Conservation (phyloP, 2,329 filamentous ascomycete genomes). For the Paramyrothecium roridum region DNA sequence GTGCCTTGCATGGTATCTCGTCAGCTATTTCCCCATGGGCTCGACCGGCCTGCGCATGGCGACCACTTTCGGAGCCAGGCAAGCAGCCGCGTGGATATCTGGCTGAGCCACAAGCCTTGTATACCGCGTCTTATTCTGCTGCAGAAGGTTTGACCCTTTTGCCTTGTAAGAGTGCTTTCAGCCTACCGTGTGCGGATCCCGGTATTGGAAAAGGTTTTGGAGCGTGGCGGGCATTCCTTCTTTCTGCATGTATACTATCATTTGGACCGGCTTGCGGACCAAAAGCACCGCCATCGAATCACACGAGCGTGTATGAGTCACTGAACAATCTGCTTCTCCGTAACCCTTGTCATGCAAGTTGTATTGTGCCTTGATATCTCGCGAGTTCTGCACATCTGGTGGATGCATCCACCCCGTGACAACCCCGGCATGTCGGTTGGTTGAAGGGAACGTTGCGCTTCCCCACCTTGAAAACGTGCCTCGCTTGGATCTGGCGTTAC, state of each 20-base stretch:
- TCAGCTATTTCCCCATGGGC: conserved; percentile 98
- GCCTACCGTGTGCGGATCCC: background rate
- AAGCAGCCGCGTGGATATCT: conserved; percentile 85
- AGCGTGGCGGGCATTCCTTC: background rate
- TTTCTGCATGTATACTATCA: background rate
- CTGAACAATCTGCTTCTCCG: background rate
- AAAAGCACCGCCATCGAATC: background rate
- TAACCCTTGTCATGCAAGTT: background rate
- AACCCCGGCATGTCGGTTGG: background rate
- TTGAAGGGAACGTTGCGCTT: background rate
- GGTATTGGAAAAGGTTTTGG: background rate
- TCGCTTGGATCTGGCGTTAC: background rate
- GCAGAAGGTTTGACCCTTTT: background rate
- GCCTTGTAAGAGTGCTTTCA: conserved; percentile 1
- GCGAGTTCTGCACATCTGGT: background rate
- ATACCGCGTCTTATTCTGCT: background rate
- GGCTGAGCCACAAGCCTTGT: conserved; percentile 43
- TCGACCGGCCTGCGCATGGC: conserved; percentile 83
- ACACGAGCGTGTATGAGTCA: background rate
- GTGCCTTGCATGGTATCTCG: conserved; percentile 85
- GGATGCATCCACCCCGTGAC: background rate
- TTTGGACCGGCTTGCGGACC: background rate
- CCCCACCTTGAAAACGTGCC: background rate
- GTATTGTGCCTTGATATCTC: background rate
- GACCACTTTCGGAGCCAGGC: conserved; percentile 78